Conservation (phyloP, 768 basidiomycete genomes). For the Rhizopogon vinicolor region DNA sequence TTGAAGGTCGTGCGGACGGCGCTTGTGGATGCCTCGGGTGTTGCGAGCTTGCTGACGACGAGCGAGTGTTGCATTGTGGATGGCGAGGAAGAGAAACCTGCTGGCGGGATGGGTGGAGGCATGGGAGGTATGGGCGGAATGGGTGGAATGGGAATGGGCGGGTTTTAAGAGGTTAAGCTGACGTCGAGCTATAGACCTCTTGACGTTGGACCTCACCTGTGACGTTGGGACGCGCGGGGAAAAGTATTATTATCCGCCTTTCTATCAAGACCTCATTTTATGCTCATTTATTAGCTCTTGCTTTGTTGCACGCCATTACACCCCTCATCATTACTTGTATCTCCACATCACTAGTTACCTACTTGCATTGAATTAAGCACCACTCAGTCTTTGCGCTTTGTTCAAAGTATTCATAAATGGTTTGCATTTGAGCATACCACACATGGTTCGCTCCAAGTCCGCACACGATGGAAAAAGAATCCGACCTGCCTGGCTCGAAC, state of each 20-base stretch:
- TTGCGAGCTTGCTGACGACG: slow-evolving; percentile 91
- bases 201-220: not conserved
- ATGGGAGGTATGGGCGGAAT: slow-evolving; percentile 60
- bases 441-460: too few relatives aligned
- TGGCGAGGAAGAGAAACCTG: slow-evolving; percentile 73
- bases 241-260: not conserved
- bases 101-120: slow-evolving; percentile 30
- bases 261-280: not conserved
- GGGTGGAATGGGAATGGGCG: slow-evolving; percentile 58
- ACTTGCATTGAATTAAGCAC: not conserved
- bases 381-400: too few relatives aligned
- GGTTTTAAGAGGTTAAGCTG: slow-evolving; percentile 29
- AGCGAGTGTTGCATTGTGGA: slow-evolving; percentile 92
- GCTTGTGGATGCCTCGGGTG: slow-evolving; percentile 87
- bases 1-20: slow-evolving; percentile 94
- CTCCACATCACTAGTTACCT: not conserved
- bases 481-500: slow-evolving; percentile 61
- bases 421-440: too few relatives aligned
- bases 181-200: not conserved
- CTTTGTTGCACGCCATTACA: slow-evolving; percentile 9
- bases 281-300: slow-evolving; percentile 9
- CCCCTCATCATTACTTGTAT: slow-evolving; percentile 8
- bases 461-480: slow-evolving; percentile 15
- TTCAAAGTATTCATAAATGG: too few relatives aligned
- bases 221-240: not conserved